Conservation (phyloP, 2,329 filamentous ascomycete species). For the Pseudogymnoascus sp. region DNA sequence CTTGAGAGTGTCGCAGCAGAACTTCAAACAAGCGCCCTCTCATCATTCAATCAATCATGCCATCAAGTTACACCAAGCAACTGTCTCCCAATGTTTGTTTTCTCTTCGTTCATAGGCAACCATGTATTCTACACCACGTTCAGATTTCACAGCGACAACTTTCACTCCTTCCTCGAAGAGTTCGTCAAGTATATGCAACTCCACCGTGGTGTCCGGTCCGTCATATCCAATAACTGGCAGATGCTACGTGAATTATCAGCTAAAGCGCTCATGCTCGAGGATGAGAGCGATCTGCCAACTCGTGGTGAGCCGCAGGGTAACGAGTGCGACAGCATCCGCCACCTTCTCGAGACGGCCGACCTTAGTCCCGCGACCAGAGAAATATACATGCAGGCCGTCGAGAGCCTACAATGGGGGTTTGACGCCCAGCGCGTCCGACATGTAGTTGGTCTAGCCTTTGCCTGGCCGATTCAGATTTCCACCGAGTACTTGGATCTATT, state of each 20-base stretch:
- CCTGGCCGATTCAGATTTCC: conserved; percentile 31
- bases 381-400: conserved; percentile 12
- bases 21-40: conserved; percentile 25
- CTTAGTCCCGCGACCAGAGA: conserved; percentile 6
- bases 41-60: conserved; percentile 25
- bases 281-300: not conserved
- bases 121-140: conserved; percentile 33
- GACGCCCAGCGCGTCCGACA: conserved; percentile 9
- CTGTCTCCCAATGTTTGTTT: conserved; percentile 27
- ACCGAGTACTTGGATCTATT: conserved; percentile 27
- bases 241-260: conserved; percentile 21
- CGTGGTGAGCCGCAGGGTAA: not conserved
- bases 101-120: conserved; percentile 27
- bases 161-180: conserved; percentile 24
- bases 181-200: conserved; percentile 27
- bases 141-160: conserved; percentile 20
- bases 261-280: conserved; percentile 17
- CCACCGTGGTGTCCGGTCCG: conserved; percentile 24
- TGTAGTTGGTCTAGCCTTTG: conserved; percentile 19
- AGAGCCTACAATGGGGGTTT: conserved; percentile 15
- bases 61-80: conserved; percentile 18
- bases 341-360: conserved; percentile 10
- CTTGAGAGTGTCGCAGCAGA: conserved; percentile 27
- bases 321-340: conserved; percentile 11
- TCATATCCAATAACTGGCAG: conserved; percentile 18